Base-by-base conservation (phyloP, 1,284 basidiomycete species). In the Rhodofomes roseus region DNA sequence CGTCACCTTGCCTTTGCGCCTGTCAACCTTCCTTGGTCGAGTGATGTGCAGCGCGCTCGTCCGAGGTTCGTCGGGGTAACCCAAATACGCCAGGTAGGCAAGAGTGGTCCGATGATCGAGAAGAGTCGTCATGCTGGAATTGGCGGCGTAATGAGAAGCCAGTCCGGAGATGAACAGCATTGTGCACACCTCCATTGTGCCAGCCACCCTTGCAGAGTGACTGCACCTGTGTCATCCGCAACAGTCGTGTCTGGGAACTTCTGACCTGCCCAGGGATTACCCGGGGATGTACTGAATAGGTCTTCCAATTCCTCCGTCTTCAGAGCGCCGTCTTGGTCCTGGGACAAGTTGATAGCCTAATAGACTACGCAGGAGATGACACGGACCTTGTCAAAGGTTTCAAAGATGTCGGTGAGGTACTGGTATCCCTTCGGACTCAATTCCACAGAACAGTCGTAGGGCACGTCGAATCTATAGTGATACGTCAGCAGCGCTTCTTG, bases 351-450 rank as follows among this genome's bases (percentile, higher is more conserved):
- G 34, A 37, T 59, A 53, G 34, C 34, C 41, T 4, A 41, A 23
- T 8, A 22, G 16, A 14, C 22, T 9, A n/a, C 6, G 52, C 51
- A 18, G 4, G 41, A 34, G 25, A 57, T n/a, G 20, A 39, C 51
- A 60, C 72, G 37, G 56, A 89, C 92, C 80, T 97, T 95, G 78
- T 99, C 96, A 73, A 95, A 97, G 16, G 89, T 90, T 74, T 98
- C 93, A 71, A 99, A 99, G 44, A 98, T 88, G 66, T 98, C 96
- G 0, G 96, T 98, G 66, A 99, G 90, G 79, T 98, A 99, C 70
- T 96, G 92, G 74, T 98, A 97, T 4, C 96, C 96, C 39, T 91
- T 79, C 4, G 92, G 95, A 68, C 90, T 93, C 36, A 99, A 81
- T 77, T 99, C 97, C 7, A 97, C 96, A 0, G 94, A 95, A 73